Evolutionary conservation across 164 flowering plant species (phyloP).

Genomic region (Chloranthus sessilifolius): DNA sequence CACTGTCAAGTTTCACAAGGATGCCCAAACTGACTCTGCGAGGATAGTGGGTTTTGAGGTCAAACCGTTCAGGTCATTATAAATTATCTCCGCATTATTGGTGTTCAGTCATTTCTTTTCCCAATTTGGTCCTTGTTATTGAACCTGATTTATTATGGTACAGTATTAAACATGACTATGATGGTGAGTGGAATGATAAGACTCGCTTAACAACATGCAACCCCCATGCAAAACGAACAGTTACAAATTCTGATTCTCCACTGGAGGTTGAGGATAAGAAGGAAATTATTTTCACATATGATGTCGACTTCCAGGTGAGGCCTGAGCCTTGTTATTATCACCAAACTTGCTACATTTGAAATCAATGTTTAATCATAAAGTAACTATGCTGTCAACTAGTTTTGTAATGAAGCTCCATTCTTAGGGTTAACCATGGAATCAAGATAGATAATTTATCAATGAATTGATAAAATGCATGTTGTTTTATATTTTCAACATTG

Average conservation of each 20-base stretch:
- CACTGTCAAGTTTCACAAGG: constrained; percentile 75
- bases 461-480: no score
- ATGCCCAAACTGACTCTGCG: constrained; percentile 44
- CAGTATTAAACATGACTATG: constrained; percentile 80
- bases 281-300: constrained; percentile 73
- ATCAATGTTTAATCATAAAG: no score
- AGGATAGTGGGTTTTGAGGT: constrained; percentile 95
- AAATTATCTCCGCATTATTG: not conserved
- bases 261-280: constrained; percentile 68
- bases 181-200: constrained; percentile 63
- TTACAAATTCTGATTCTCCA: constrained; percentile 61
- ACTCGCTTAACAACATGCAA: constrained; percentile 66
- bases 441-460: no score
- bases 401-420: no score
- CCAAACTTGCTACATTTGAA: no score
- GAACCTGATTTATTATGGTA: constrained; percentile 13
- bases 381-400: no score
- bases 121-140: no score
- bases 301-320: constrained; percentile 59
- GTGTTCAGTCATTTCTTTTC: no score
- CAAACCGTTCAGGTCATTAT: constrained; percentile 66
- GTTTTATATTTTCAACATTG: no score
- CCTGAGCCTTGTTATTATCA: not conserved
- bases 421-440: no score
- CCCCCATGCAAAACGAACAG: constrained; percentile 61